Base-by-base conservation (phyloP, 305 asterid species). In the Fraxinus ornus region DNA sequence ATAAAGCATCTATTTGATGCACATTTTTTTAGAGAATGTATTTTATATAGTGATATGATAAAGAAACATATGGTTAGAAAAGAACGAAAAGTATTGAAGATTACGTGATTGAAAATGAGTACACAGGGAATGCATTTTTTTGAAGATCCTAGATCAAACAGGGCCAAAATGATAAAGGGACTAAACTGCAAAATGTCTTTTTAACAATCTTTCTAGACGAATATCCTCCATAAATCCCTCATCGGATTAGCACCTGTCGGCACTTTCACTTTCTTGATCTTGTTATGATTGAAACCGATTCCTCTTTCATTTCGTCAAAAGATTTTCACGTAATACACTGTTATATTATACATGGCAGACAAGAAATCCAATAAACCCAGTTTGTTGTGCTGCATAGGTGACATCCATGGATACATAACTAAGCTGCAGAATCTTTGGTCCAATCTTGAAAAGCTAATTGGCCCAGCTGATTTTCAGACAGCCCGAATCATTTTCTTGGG, bases 401-500 rank as follows among this genome's bases (percentile, higher is more conserved):
- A 95, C 77, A 83, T 91, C 85, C 99, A 95, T 83, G 99, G 99
- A 70, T 83, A 81, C 92, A 78, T 92, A 77, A 21, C 85, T 36
- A 95, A 95, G 90, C 97, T 95, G 22, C 89, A 86, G 37, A 91
- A 89, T 41, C 81, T 94, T 7, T 95, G 99, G 98, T 86, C 90
- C 37, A 95, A 95, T 83, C 97, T 95, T 32, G 96, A 93, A 88
- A 82, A 79, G 78, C 39, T 88, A 10, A 22, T 90, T 0, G 86
- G 62, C 88, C 88, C 93, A 32, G 84, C 93, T 21, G 95, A 91
- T 86, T 95, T 95, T 87, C 80, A 86, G 37, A 78, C 95, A 2
- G 97, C 99, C 62, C 90, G 86, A 2, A 21, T 94, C 32, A 89
- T 95, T 81, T 95, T 95, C 94, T 80, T 95, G 88, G 99, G 99